Conservation (phyloP, 495 filamentous ascomycete genomes). For the Amniculicola lignicola region DNA sequence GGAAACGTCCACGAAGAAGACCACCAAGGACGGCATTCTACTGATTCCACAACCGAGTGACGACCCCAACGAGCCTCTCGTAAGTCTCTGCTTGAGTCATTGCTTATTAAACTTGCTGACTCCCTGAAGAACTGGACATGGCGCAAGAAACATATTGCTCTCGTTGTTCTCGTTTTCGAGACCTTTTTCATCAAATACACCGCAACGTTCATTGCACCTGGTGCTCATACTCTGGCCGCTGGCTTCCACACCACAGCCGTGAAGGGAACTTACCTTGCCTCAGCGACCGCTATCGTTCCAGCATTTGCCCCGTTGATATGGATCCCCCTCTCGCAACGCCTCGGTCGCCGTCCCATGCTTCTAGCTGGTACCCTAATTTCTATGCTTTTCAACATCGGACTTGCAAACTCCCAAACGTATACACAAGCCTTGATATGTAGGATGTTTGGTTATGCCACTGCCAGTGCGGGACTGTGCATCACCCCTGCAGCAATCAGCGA, state of each 20-base stretch:
- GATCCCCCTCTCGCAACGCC: slow-evolving; percentile 4
- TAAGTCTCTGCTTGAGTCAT: neutral
- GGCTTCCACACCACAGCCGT: slow-evolving; percentile 7
- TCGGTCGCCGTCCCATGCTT: slow-evolving; percentile 3
- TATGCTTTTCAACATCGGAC: slow-evolving; percentile 5
- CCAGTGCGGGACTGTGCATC: slow-evolving; percentile 5
- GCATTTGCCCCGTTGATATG: slow-evolving; percentile 3
- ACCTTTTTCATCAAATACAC: slow-evolving; percentile 8
- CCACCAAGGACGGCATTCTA: slow-evolving; percentile 10
- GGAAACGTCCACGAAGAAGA: neutral
- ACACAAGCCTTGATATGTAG: slow-evolving; percentile 1
- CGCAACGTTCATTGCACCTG: slow-evolving; percentile 2
- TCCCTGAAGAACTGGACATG: slow-evolving; percentile 3
- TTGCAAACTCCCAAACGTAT: slow-evolving; percentile 4
- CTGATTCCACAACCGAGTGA: slow-evolving; percentile 12
- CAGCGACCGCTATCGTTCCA: slow-evolving; percentile 3
- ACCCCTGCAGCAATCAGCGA: slow-evolving; percentile 8
- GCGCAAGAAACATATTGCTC: slow-evolving; percentile 6
- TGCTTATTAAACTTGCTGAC: neutral
- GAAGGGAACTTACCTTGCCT: slow-evolving; percentile 3
- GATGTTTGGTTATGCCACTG: neutral
- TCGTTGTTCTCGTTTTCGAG: slow-evolving; percentile 3
- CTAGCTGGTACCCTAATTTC: neutral
- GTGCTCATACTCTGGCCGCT: slow-evolving; percentile 1
- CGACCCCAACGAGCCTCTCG: slow-evolving; percentile 6